Evolutionary conservation across 2,329 filamentous ascomycete genomes (phyloP).

Genomic region (Exophiala dermatitidis): DNA sequence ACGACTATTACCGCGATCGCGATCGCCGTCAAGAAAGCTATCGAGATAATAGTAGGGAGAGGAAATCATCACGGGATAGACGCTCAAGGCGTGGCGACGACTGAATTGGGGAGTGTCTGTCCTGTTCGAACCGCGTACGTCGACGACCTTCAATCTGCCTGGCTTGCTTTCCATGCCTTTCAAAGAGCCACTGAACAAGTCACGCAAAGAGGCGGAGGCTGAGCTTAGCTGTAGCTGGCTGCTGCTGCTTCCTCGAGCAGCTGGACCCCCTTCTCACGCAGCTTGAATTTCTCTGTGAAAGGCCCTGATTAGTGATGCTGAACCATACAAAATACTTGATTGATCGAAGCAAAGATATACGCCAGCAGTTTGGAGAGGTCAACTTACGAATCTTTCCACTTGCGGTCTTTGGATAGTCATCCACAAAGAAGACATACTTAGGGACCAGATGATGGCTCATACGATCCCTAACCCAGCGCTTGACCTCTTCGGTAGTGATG

Average conservation of each 20-base stretch:
- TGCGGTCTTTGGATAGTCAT: conserved; percentile 85
- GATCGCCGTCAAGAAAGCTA: conserved; percentile 7
- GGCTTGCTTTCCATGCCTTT: not conserved
- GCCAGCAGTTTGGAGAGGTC: not conserved
- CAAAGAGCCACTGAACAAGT: not conserved
- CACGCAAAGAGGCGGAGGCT: not conserved
- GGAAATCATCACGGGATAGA: conserved; percentile 19
- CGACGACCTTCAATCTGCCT: too few relatives aligned
- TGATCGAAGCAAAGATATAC: not conserved
- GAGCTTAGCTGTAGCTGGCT: not conserved
- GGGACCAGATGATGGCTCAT: conserved; percentile 73
- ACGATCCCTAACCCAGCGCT: conserved; percentile 62
- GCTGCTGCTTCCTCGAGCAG: conserved; percentile 32
- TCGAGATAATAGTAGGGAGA: conserved; percentile 25
- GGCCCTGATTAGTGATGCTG: not conserved
- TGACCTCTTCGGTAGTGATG: conserved; percentile 54
- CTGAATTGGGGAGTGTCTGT: not conserved
- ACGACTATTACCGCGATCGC: not conserved
- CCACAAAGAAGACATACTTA: conserved; percentile 80
- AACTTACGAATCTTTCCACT: conserved; percentile 92
- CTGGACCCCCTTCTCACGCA: conserved; percentile 59
- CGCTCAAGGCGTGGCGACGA: conserved; percentile 6
- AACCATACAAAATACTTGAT: too few relatives aligned
- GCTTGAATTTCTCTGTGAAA: conserved; percentile 50
- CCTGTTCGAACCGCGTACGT: too few relatives aligned